These are phyloP conservation scores for Kazachstania viticola DNA, from an alignment of 805 yeast species.

Conservation along the genomic window DNA sequence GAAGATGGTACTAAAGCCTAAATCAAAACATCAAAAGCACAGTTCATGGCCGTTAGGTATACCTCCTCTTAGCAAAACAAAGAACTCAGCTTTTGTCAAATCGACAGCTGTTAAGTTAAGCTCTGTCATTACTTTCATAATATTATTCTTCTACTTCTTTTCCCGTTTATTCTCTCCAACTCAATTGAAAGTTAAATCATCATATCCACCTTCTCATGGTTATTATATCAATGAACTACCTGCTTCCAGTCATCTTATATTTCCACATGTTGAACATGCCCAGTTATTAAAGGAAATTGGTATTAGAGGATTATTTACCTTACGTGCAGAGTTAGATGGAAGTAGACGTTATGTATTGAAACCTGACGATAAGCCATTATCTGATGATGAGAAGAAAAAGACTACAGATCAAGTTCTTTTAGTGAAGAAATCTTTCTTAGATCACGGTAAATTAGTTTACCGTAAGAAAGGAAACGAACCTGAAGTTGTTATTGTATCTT, in stretches of 20 bases:
- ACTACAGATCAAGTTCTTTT: constrained; percentile 26
- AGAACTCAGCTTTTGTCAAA: background rate
- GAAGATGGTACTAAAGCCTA: constrained; percentile 23
- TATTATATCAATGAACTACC: constrained; percentile 34
- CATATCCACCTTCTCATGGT: constrained; percentile 31
- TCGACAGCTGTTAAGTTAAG: constrained; percentile 1
- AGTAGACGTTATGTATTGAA: constrained; percentile 28
- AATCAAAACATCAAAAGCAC: constrained; percentile 10
- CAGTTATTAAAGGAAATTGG: constrained; percentile 47
- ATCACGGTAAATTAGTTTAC: constrained; percentile 48
- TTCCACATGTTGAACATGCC: constrained; percentile 68
- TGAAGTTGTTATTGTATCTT: constrained; percentile 64
- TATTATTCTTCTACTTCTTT: constrained; percentile 8
- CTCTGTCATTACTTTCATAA: constrained; percentile 3
- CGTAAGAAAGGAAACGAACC: constrained; percentile 33
- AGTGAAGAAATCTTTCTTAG: constrained; percentile 48
- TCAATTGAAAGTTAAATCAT: constrained; percentile 1
- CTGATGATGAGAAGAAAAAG: constrained; percentile 26
- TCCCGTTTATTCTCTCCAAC: constrained; percentile 9
- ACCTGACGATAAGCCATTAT: constrained; percentile 31
- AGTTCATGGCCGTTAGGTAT: constrained; percentile 8
- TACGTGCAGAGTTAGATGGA: constrained; percentile 36
- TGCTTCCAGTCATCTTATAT: constrained; percentile 44
- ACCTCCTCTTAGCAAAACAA: constrained; percentile 5
- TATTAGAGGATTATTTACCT: constrained; percentile 38